phyloP scores from a whole-genome alignment of 768 basidiomycete genomes.

The Pulveroboletus sp. region DNA sequence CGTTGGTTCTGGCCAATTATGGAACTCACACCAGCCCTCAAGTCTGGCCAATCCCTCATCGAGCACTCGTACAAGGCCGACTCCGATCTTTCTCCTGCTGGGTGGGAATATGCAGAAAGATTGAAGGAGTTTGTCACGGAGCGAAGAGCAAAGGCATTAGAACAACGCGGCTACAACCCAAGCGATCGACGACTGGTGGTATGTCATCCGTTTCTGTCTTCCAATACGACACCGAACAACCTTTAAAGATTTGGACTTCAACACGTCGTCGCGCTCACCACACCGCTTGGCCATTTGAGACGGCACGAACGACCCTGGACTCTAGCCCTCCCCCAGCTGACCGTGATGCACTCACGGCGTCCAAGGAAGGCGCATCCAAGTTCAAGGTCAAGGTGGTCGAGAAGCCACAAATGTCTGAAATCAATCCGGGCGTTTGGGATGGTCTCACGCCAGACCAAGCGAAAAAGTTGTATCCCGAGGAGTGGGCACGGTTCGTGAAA shows the following conservation, averaged over 20 bases:
- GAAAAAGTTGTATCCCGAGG: constrained; percentile 83
- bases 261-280: constrained; percentile 89
- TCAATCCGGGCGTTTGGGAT: constrained; percentile 98
- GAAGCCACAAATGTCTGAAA: constrained; percentile 95
- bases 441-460: constrained; percentile 89
- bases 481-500: constrained; percentile 88
- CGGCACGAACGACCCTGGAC: constrained; percentile 21
- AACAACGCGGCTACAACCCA: constrained; percentile 63
- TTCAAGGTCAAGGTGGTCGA: constrained; percentile 80
- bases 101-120: constrained; percentile 91
- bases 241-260: constrained; percentile 88
- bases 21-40: not conserved
- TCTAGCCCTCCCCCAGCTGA: not conserved
- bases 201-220: constrained; percentile 22
- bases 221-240: not conserved
- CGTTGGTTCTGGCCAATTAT: not conserved
- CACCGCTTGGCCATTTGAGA: constrained; percentile 91
- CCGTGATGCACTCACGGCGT: not conserved
- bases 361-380: constrained; percentile 16
- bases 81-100: constrained; percentile 89
- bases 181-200: constrained; percentile 63
- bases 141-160: constrained; percentile 69
- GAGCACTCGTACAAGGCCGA: constrained; percentile 99
- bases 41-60: constrained; percentile 98
- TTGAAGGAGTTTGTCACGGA: constrained; percentile 89